Conservation (phyloP, 768 basidiomycete genomes). For the Rhodosporidiobolus sp. region DNA sequence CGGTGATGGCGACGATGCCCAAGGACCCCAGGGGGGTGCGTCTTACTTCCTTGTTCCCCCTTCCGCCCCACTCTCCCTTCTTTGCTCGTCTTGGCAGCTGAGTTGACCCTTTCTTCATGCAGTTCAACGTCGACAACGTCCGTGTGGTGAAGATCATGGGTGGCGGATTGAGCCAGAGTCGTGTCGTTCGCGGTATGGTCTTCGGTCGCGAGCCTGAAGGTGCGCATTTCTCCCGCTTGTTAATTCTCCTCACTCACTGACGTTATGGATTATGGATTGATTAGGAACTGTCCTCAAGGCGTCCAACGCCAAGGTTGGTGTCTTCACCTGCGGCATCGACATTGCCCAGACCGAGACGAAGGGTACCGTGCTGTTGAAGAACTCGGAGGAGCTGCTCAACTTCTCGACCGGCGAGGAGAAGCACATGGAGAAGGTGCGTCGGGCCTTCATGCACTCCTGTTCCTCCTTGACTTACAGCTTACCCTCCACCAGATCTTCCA, state of each 20-base stretch:
- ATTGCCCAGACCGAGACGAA: slow-evolving; percentile 97
- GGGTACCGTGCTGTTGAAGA: slow-evolving; percentile 93
- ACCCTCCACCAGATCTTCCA: slow-evolving; percentile 69
- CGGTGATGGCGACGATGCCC: slow-evolving; percentile 82
- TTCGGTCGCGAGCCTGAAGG: slow-evolving; percentile 95
- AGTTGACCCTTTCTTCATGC: slow-evolving; percentile 51
- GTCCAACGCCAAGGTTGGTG: slow-evolving; percentile 82
- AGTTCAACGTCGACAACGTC: slow-evolving; percentile 98
- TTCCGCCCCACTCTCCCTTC: too few species aligned
- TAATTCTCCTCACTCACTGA: background rate
- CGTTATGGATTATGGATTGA: background rate
- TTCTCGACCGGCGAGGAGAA: slow-evolving; percentile 95
- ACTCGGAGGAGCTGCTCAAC: slow-evolving; percentile 92
- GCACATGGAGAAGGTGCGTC: slow-evolving; percentile 74
- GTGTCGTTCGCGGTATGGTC: slow-evolving; percentile 95
- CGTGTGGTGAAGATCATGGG: slow-evolving; percentile 99
- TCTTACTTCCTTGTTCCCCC: too few species aligned
- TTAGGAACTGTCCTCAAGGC: slow-evolving; percentile 78
- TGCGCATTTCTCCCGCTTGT: slow-evolving; percentile 47
- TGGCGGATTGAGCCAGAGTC: slow-evolving; percentile 75
- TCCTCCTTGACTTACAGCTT: background rate
- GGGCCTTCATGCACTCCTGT: background rate
- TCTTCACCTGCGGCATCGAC: slow-evolving; percentile 90
- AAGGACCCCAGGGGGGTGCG: slow-evolving; percentile 53
- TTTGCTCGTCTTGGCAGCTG: background rate